Conservation (phyloP, 164 flowering plant genomes). For the Tetrastigma voinierianum region DNA sequence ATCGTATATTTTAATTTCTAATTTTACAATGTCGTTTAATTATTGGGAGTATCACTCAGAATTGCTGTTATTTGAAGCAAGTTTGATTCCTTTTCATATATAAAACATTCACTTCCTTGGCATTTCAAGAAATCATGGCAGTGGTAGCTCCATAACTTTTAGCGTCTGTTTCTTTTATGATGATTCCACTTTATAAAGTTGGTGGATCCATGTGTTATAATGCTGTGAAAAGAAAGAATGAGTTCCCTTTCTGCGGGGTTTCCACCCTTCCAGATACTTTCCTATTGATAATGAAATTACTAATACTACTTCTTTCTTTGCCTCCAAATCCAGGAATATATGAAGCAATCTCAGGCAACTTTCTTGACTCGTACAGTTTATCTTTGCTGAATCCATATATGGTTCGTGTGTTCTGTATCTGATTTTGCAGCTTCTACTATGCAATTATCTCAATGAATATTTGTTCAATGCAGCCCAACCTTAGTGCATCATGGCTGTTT, state of each 20-base stretch:
- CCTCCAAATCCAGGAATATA: slow-evolving; percentile 50
- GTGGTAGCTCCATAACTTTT: too few relatives aligned
- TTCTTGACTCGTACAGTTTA: slow-evolving; percentile 71
- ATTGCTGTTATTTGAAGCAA: too few relatives aligned
- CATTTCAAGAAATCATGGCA: too few relatives aligned
- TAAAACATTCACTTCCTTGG: too few relatives aligned
- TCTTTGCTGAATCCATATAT: slow-evolving; percentile 90
- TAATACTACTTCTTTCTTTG: neutral
- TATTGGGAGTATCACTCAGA: too few relatives aligned
- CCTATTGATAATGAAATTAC: neutral
- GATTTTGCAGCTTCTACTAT: neutral
- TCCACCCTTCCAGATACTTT: neutral
- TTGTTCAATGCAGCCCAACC: slow-evolving; percentile 72
- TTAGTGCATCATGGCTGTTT: slow-evolving; percentile 93
- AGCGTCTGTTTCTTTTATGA: too few relatives aligned
- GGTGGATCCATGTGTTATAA: neutral
- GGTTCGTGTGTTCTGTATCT: slow-evolving; percentile 45
- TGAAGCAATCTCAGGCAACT: slow-evolving; percentile 65
- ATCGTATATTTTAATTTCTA: too few relatives aligned
- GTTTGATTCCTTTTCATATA: too few relatives aligned
- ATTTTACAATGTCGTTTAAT: too few relatives aligned
- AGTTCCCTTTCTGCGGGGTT: neutral
- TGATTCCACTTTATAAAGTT: too few relatives aligned
- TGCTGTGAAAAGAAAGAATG: neutral
- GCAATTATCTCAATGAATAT: neutral